phyloP scores from a whole-genome alignment of 176 grass and related monocot genomes.

The Urochloa ruziziensis region DNA sequence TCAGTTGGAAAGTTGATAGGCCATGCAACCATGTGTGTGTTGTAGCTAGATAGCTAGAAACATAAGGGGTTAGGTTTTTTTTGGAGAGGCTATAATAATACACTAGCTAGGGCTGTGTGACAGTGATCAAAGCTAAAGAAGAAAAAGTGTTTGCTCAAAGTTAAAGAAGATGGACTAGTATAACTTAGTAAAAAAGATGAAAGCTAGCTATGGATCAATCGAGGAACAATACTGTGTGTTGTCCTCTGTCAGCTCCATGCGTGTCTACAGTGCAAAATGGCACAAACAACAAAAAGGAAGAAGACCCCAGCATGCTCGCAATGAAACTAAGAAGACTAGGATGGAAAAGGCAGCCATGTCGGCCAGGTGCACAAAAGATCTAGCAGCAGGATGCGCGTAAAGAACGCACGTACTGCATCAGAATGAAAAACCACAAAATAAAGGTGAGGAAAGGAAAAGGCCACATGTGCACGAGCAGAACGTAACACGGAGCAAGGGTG shows the following conservation, averaged over 20 bases:
- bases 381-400: not conserved
- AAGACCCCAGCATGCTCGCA: not conserved
- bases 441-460: not conserved
- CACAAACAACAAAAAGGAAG: not conserved
- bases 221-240: not conserved
- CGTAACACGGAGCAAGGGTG: not conserved
- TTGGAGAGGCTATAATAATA: not conserved
- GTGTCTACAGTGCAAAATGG: conserved; percentile 16
- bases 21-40: not conserved
- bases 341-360: not conserved
- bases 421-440: not conserved
- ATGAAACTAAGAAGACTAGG: not conserved
- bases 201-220: not conserved
- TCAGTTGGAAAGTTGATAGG: conserved; percentile 13
- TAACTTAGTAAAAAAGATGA: not conserved
- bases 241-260: not conserved
- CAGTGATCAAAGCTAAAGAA: not conserved
- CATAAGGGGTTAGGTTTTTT: too few relatives aligned
- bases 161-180: not conserved
- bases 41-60: not conserved
- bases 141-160: not conserved
- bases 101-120: not conserved
- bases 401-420: not conserved
- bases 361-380: conserved; percentile 3
- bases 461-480: not conserved